These are phyloP conservation scores for Trametes cingulata DNA, from an alignment of 768 basidiomycete species.

Conservation along the genomic window DNA sequence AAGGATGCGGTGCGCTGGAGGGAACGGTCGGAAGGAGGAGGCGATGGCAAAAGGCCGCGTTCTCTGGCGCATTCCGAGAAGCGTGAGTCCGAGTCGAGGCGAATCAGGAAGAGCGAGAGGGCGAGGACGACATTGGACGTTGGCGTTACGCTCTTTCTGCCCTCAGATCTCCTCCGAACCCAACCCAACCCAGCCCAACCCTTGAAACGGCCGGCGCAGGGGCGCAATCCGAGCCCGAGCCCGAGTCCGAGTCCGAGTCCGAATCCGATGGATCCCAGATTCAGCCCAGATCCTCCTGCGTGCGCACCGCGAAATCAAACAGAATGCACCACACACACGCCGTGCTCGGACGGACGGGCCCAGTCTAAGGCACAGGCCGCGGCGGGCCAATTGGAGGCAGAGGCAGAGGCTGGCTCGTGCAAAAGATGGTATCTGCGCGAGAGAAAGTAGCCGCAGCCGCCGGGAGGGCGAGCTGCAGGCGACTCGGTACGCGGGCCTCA, in stretches of 20 bases:
- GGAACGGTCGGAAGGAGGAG: constrained; percentile 1
- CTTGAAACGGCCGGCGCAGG: constrained; percentile 33
- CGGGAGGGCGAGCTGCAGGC: too few species aligned
- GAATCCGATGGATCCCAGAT: background rate
- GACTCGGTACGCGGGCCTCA: too few species aligned
- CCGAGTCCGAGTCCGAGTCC: constrained; percentile 8
- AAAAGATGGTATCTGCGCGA: too few species aligned
- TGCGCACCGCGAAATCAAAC: too few species aligned
- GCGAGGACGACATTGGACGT: constrained; percentile 8
- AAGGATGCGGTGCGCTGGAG: background rate
- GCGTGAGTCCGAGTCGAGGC: background rate
- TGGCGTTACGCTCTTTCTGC: too few species aligned
- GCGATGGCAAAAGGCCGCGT: constrained; percentile 12
- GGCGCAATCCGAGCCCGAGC: background rate
- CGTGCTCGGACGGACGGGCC: too few species aligned
- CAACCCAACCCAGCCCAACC: constrained; percentile 18
- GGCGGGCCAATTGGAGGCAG: too few species aligned
- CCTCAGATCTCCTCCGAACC: constrained; percentile 12
- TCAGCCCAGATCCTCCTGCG: constrained; percentile 13
- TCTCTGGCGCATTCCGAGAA: constrained; percentile 20
- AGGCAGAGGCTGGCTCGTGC: too few species aligned
- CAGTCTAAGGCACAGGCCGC: too few species aligned
- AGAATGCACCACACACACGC: too few species aligned
- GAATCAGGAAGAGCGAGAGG: constrained; percentile 4
- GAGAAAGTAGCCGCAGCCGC: too few species aligned